Evolutionary conservation across 2,329 filamentous ascomycete species (phyloP).

Genomic region (Penicillium brasilianum): DNA sequence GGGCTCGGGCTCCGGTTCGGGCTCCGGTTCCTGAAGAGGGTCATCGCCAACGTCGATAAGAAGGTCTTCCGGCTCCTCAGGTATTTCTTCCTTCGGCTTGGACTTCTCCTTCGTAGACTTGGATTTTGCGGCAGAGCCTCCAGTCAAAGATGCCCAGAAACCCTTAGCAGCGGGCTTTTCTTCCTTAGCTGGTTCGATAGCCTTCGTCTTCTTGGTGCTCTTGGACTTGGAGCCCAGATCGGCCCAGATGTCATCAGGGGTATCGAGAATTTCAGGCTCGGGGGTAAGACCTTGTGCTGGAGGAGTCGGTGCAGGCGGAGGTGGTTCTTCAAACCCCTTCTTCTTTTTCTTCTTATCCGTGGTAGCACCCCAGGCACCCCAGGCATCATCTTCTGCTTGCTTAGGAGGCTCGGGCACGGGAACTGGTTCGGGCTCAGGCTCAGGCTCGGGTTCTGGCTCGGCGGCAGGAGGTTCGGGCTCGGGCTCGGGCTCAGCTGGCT

Average conservation of each 20-base stretch:
- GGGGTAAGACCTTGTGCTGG: conserved; percentile 51
- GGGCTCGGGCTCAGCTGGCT: conserved; percentile 28
- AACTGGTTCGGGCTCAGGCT: conserved; percentile 33
- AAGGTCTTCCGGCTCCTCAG: conserved; percentile 34
- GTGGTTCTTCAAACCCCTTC: conserved; percentile 52
- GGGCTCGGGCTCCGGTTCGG: conserved; percentile 41
- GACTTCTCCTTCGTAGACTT: conserved; percentile 51
- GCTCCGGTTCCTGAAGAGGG: conserved; percentile 42
- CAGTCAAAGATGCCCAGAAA: conserved; percentile 53
- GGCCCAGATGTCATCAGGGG: conserved; percentile 48
- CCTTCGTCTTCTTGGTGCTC: conserved; percentile 38
- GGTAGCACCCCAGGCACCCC: conserved; percentile 43
- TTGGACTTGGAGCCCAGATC: conserved; percentile 45
- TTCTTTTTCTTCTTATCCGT: conserved; percentile 57
- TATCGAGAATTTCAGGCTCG: conserved; percentile 41
- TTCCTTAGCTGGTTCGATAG: conserved; percentile 34
- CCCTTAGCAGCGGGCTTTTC: conserved; percentile 47
- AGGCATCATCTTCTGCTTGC: conserved; percentile 33
- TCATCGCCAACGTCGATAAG: conserved; percentile 46
- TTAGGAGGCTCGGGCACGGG: conserved; percentile 22
- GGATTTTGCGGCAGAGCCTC: conserved; percentile 46
- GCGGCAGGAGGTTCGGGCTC: conserved; percentile 24
- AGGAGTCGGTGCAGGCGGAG: conserved; percentile 55
- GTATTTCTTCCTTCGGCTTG: conserved; percentile 28
- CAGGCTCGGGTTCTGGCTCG: conserved; percentile 24